These are phyloP conservation scores for Tephrocybe sp. DNA, from an alignment of 768 basidiomycete genomes.

Conservation along the genomic window DNA sequence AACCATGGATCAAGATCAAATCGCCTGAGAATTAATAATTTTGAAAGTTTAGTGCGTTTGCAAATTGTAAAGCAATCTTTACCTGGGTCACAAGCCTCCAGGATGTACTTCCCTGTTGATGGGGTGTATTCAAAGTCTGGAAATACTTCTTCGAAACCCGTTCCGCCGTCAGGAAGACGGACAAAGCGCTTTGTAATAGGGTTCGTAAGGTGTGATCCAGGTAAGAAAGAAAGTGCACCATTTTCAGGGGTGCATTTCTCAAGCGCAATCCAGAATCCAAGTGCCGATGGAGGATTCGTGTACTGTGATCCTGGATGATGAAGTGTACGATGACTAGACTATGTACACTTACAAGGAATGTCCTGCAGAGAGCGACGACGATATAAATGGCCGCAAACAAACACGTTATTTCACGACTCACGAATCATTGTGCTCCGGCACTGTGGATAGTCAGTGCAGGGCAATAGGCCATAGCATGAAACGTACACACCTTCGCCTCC, in stretches of 20 bases:
- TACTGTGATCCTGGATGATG: slow-evolving; percentile 53
- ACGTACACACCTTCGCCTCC: slow-evolving; percentile 78
- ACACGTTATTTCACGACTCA: slow-evolving; percentile 42
- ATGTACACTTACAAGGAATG: slow-evolving; percentile 59
- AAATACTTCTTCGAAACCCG: slow-evolving; percentile 74
- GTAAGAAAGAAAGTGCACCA: slow-evolving; percentile 86
- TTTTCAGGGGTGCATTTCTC: slow-evolving; percentile 83
- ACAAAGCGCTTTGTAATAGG: slow-evolving; percentile 86
- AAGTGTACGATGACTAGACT: background rate
- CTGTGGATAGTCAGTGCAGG: slow-evolving; percentile 34
- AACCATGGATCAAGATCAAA: slow-evolving; percentile 91
- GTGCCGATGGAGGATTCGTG: slow-evolving; percentile 86
- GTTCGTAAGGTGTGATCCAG: slow-evolving; percentile 81
- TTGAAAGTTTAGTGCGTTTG: background rate
- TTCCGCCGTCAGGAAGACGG: slow-evolving; percentile 72
- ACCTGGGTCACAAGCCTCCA: slow-evolving; percentile 79
- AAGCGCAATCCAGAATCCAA: slow-evolving; percentile 96
- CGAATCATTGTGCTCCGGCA: slow-evolving; percentile 94
- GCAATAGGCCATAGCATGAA: background rate
- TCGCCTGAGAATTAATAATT: slow-evolving; percentile 54
- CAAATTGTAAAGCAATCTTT: slow-evolving; percentile 4
- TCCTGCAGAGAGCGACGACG: slow-evolving; percentile 40
- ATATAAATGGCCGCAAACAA: too few relatives aligned
- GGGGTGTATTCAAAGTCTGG: slow-evolving; percentile 30
- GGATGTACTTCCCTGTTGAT: slow-evolving; percentile 50